A percentile compares a stretch with the other conserved stretches of the same genome.
Conservation (phyloP, 176 grass and related monocot genomes). For the Alloteropsis semialata region DNA sequence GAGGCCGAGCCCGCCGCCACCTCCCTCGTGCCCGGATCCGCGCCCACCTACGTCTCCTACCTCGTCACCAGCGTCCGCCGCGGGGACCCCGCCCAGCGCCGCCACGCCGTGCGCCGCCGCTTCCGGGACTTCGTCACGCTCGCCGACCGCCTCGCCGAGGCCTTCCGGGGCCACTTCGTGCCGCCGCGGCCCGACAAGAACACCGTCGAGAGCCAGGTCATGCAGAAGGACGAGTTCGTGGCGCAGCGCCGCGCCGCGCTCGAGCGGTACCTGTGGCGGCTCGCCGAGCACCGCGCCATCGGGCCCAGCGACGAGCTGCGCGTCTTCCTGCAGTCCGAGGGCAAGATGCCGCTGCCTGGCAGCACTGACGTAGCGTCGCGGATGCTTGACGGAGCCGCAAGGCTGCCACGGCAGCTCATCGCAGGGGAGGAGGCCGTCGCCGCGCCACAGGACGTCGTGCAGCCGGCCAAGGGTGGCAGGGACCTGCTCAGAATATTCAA, state of each 20-base stretch:
- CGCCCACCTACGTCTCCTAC: constrained; percentile 79
- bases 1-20: constrained; percentile 59
- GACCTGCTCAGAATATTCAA: constrained; percentile 94
- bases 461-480: constrained; percentile 89
- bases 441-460: constrained; percentile 82
- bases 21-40: constrained; percentile 67
- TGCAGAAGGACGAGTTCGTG: constrained; percentile 91
- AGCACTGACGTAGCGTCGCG: constrained; percentile 86
- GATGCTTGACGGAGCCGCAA: constrained; percentile 80
- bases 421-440: constrained; percentile 47
- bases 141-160: constrained; percentile 83
- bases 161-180: constrained; percentile 78
- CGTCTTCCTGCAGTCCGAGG: constrained; percentile 83
- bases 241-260: constrained; percentile 66
- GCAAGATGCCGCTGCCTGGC: constrained; percentile 73
- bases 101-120: constrained; percentile 69
- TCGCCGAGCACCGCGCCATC: constrained; percentile 77
- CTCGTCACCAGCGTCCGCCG: constrained; percentile 55
- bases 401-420: constrained; percentile 73
- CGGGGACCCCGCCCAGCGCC: constrained; percentile 31
- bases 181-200: constrained; percentile 91
- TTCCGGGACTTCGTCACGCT: constrained; percentile 97
- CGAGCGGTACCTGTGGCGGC: constrained; percentile 76
- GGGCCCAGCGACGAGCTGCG: constrained; percentile 83
- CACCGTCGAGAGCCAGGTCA: constrained; percentile 94